These are phyloP conservation scores for Verticillium zaregamsianum DNA, from an alignment of 2,329 filamentous ascomycete species.

Conservation along the genomic window DNA sequence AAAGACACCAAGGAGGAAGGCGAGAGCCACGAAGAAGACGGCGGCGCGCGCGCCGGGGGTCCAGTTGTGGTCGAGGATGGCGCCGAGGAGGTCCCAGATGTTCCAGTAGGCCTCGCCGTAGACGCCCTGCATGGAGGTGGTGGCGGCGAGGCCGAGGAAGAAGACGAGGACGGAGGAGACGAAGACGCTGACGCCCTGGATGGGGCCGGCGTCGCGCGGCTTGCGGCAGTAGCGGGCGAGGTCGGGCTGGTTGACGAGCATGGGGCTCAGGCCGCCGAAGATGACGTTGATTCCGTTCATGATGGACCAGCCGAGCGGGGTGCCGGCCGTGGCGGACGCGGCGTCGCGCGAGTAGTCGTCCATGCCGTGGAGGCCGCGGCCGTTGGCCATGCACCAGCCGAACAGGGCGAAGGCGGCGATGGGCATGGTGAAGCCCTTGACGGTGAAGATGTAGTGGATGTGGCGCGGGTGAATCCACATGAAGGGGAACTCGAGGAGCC, in stretches of 20 bases:
- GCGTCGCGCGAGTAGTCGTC: constrained; percentile 14
- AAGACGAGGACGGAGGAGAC: constrained; percentile 20
- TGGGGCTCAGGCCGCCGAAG: constrained; percentile 28
- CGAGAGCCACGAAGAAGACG: constrained; percentile 24
- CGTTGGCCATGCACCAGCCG: constrained; percentile 26
- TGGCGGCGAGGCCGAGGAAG: constrained; percentile 23
- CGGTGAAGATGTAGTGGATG: constrained; percentile 28
- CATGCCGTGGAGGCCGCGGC: constrained; percentile 19
- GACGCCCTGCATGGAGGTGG: constrained; percentile 25
- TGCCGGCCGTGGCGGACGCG: constrained; percentile 18
- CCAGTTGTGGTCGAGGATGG: constrained; percentile 30
- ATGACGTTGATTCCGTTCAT: constrained; percentile 33
- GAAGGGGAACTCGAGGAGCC: constrained; percentile 34
- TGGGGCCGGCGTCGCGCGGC: constrained; percentile 22
- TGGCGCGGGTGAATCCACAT: constrained; percentile 28
- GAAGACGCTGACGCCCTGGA: constrained; percentile 23
- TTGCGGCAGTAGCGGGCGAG: constrained; percentile 28
- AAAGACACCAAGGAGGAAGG: constrained; percentile 17
- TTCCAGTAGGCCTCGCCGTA: constrained; percentile 33
- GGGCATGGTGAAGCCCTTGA: constrained; percentile 30
- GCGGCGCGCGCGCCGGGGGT: constrained; percentile 22
- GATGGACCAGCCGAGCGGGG: constrained; percentile 30
- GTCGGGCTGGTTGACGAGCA: constrained; percentile 32
- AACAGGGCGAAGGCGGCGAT: constrained; percentile 30
- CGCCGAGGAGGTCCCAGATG: constrained; percentile 27